Evolutionary conservation across 2,329 filamentous ascomycete genomes (phyloP).

Genomic region (Colletotrichum theobromicola): DNA sequence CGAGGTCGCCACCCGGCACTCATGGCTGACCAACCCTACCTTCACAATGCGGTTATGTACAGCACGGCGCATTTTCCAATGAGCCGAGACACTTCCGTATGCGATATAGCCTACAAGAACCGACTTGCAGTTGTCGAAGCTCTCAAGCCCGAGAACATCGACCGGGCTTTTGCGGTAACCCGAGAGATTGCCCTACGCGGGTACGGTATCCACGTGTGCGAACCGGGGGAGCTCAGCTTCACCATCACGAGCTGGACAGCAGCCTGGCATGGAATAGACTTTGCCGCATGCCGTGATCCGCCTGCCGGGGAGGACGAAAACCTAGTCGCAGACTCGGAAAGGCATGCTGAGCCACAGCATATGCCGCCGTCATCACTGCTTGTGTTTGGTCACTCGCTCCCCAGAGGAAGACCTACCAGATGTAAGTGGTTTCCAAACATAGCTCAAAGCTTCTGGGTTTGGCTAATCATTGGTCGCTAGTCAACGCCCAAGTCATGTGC

Average conservation of each 20-base stretch:
- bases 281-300: background rate
- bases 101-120: constrained; percentile 20
- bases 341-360: background rate
- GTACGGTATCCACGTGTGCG: constrained; percentile 15
- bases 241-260: constrained; percentile 22
- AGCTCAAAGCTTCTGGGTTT: background rate
- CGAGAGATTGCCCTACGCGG: constrained; percentile 1
- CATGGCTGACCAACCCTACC: constrained; percentile 13
- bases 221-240: constrained; percentile 23
- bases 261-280: constrained; percentile 24
- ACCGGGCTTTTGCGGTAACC: constrained; percentile 11
- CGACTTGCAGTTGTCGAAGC: constrained; percentile 26
- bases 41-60: constrained; percentile 24
- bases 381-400: constrained; percentile 19
- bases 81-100: constrained; percentile 10
- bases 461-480: background rate
- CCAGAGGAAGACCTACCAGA: constrained; percentile 2
- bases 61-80: background rate
- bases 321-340: background rate
- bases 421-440: constrained; percentile 1
- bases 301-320: background rate
- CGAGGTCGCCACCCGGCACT: constrained; percentile 21
- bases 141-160: background rate
- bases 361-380: background rate
- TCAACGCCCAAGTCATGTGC: constrained; percentile 17